Percentiles rank a stretch among this genome's conserved stretches.
Evolutionary conservation across 176 grass and related monocot species (phyloP).

Genomic region (Carex parvula): DNA sequence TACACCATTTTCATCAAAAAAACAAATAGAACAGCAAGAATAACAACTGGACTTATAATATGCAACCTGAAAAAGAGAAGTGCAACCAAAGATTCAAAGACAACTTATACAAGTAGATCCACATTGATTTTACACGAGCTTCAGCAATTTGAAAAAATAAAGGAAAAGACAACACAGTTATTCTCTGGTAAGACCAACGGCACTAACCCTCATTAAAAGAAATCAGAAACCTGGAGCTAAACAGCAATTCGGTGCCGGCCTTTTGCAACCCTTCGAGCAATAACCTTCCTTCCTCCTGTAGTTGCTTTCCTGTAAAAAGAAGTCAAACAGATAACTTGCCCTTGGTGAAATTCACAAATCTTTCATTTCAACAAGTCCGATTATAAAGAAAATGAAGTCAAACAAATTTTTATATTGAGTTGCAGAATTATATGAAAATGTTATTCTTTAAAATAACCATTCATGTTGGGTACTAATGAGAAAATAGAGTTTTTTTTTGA

Average conservation of each 20-base stretch:
- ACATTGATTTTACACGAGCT: neutral
- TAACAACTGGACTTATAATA: neutral
- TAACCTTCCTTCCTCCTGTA: slow-evolving; percentile 69
- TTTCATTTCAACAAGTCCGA: neutral
- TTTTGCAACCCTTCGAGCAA: slow-evolving; percentile 78
- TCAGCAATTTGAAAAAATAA: neutral
- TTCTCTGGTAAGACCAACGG: neutral
- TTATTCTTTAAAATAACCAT: neutral
- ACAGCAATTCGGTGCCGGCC: slow-evolving; percentile 71
- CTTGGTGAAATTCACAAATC: neutral
- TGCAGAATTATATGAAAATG: neutral
- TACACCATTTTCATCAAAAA: neutral
- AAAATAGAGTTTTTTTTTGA: too few relatives aligned
- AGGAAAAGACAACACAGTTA: neutral
- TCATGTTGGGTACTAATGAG: neutral
- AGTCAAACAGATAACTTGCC: neutral
- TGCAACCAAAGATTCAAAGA: neutral
- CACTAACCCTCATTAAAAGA: neutral
- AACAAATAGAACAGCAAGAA: neutral
- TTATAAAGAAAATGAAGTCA: neutral
- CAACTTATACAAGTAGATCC: slow-evolving; percentile 3
- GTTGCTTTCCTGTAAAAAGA: slow-evolving; percentile 61
- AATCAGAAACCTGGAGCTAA: slow-evolving; percentile 16
- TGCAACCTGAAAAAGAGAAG: neutral
- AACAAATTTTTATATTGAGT: neutral